Evolutionary conservation across 2,329 filamentous ascomycete species (phyloP).

Genomic region (Apiospora kogelbergensis): DNA sequence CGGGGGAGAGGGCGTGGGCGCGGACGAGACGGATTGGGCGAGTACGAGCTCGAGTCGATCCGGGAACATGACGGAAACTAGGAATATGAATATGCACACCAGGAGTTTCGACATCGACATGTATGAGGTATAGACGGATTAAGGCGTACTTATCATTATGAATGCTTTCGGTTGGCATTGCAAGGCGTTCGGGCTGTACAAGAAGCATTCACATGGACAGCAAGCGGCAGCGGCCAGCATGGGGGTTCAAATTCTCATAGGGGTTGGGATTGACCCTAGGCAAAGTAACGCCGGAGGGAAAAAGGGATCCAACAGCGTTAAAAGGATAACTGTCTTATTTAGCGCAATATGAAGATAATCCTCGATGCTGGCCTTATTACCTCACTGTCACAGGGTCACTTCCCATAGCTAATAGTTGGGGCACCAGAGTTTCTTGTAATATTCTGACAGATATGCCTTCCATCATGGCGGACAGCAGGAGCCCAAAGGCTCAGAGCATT

Average conservation of each 20-base stretch:
- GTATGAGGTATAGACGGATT: not conserved
- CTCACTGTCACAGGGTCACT: not conserved
- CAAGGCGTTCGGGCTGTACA: slow-evolving; percentile 7
- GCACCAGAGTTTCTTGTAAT: not conserved
- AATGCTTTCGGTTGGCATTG: slow-evolving; percentile 1
- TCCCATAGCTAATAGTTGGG: not conserved
- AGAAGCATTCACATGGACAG: slow-evolving; percentile 2
- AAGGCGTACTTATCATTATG: not conserved
- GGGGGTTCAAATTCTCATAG: not conserved
- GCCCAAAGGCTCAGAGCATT: no score
- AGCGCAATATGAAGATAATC: not conserved
- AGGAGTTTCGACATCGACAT: not conserved
- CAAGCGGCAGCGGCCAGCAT: not conserved
- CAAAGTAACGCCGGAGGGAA: no score
- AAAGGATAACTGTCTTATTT: not conserved
- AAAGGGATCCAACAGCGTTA: not conserved
- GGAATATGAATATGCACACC: not conserved
- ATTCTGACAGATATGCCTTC: no score
- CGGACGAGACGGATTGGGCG: slow-evolving; percentile 54
- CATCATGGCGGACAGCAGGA: no score
- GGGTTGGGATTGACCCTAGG: not conserved
- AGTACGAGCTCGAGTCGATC: slow-evolving; percentile 62
- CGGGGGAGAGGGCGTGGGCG: slow-evolving; percentile 52
- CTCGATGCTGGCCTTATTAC: not conserved
- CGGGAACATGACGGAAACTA: not conserved